phyloP scores from a whole-genome alignment of 2,329 filamentous ascomycete species.

The Pyricularia sp. region DNA sequence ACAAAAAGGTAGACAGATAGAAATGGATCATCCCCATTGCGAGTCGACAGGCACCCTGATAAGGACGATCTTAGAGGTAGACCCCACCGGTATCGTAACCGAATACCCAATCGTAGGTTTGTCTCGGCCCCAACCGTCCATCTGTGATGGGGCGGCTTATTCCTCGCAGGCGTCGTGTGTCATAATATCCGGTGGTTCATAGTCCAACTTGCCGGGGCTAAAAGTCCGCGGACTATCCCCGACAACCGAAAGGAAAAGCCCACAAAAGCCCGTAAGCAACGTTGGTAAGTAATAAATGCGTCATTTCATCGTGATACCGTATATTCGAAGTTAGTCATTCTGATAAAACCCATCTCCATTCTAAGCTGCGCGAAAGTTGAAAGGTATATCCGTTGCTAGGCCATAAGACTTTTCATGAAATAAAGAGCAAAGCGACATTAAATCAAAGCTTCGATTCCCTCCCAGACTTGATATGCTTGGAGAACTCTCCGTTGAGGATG shows the following conservation, averaged over 20 bases:
- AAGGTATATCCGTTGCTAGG: neutral
- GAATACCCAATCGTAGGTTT: neutral
- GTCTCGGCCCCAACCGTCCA: too few species aligned
- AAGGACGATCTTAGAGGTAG: neutral
- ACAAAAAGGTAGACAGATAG: neutral
- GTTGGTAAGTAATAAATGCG: neutral
- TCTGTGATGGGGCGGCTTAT: too few species aligned
- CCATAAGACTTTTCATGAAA: neutral
- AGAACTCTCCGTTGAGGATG: slow-evolving; percentile 27
- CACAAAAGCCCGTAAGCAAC: neutral
- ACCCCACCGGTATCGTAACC: neutral
- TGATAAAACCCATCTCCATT: neutral
- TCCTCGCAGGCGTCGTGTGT: neutral
- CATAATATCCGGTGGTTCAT: neutral
- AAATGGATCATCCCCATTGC: neutral
- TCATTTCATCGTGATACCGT: neutral
- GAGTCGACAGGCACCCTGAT: neutral
- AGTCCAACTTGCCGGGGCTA: neutral
- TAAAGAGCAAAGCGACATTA: neutral
- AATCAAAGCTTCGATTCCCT: slow-evolving; percentile 18
- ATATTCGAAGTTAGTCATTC: neutral
- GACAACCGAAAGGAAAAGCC: neutral
- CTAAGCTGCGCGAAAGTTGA: neutral
- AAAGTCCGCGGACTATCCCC: neutral
- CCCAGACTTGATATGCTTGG: slow-evolving; percentile 28